These are phyloP conservation scores for Cyberlindnera xishuangbannaensis DNA, from an alignment of 805 yeast genomes.

Conservation along the genomic window DNA sequence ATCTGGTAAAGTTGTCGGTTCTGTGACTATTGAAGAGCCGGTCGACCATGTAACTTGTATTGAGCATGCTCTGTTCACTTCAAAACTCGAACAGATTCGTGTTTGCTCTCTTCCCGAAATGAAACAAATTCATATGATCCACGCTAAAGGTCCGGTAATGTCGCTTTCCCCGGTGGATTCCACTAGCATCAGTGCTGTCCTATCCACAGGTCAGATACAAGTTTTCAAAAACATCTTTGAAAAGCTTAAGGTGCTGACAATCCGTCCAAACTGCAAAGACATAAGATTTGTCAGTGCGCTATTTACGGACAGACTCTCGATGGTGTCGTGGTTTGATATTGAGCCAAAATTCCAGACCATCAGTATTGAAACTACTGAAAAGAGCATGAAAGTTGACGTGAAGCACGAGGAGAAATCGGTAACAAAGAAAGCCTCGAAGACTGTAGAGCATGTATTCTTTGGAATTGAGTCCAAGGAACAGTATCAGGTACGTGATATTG, in stretches of 20 bases:
- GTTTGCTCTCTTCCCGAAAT: slow-evolving; percentile 8
- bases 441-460: slow-evolving; percentile 25
- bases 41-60: slow-evolving; percentile 6
- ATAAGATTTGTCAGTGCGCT: slow-evolving; percentile 26
- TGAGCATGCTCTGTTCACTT: slow-evolving; percentile 7
- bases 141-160: slow-evolving; percentile 7
- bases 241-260: slow-evolving; percentile 6
- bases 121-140: slow-evolving; percentile 8
- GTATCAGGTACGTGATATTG: slow-evolving; percentile 23
- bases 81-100: slow-evolving; percentile 6
- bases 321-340: slow-evolving; percentile 34
- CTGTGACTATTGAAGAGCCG: slow-evolving; percentile 6
- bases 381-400: slow-evolving; percentile 23
- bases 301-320: slow-evolving; percentile 13
- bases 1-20: slow-evolving; percentile 6
- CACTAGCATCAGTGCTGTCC: slow-evolving; percentile 19
- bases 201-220: slow-evolving; percentile 29
- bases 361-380: slow-evolving; percentile 17
- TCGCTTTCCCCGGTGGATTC: slow-evolving; percentile 2
- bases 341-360: slow-evolving; percentile 33
- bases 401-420: slow-evolving; percentile 11
- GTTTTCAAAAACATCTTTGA: slow-evolving; percentile 23
- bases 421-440: slow-evolving; percentile 4
- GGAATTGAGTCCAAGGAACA: slow-evolving; percentile 23
- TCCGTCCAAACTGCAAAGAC: slow-evolving; percentile 21